Base-by-base conservation (phyloP, 306 rosid species). In the Quillaja saponaria region DNA sequence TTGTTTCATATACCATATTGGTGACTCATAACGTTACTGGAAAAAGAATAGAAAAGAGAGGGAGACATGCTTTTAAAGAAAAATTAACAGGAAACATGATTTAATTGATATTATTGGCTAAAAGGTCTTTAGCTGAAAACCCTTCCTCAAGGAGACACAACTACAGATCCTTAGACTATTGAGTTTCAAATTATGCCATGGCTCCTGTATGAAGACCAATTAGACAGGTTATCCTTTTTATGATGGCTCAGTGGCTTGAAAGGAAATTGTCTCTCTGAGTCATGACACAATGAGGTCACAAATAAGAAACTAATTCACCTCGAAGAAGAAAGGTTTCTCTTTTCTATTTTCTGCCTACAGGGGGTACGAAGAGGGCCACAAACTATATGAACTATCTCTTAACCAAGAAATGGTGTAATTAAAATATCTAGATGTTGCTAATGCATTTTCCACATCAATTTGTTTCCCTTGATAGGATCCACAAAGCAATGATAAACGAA, bases 81-180 rank as follows among this genome's bases (percentile, higher is more conserved):
- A n/a, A 2, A 18, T n/a, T 40, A 20, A n/a, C 14, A 25, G 2
- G 31, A 35, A 13, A 19, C 17, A 40, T 49, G 66, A 20, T 48
- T 28, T 38, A 38, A 48, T n/a, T 37, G 17, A 17, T 49, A 55
- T 49, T 47, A 63, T 44, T 48, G 42, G 28, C 31, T 61, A 46
- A 54, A 62, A 50, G 15, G 34, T 55, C 38, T 44, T 16, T 31
- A 48, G 25, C 55, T 13, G 41, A 47, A 15, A 31, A 34, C 37
- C 67, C 39, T 38, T 56, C 48, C 39, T 20, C 3, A 17, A 20
- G 56, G 28, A 20, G 37, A 61, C 15, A 28, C 28, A 9, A 47
- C 16, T 21, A 48, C 31, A 71, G 1, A 6, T 38, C 71, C 44
- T 28, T 28, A 39, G 39, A 3, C 19, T 46, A n/a, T 8, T 21